Conservation (phyloP, 345 rosid species). For the Melastoma malabathricum region DNA sequence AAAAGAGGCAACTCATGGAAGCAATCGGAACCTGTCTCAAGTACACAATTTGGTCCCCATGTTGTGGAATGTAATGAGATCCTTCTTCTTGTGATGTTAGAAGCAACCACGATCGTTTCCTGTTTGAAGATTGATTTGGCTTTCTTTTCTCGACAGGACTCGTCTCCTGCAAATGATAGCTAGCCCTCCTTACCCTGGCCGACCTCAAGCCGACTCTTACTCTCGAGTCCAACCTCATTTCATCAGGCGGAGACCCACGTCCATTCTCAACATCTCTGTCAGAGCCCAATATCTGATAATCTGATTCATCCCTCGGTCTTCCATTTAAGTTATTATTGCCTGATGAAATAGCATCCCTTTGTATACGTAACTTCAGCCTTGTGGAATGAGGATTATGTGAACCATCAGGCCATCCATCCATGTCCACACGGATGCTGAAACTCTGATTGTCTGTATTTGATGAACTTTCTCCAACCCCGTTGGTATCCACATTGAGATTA, state of each 20-base stretch:
- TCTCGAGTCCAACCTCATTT: slow-evolving; percentile 57
- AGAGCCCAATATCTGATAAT: slow-evolving; percentile 11
- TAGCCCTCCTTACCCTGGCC: slow-evolving; percentile 68
- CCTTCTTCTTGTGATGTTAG: slow-evolving; percentile 75
- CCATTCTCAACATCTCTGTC: slow-evolving; percentile 10
- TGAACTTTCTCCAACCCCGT: slow-evolving; percentile 26
- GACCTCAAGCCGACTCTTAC: slow-evolving; percentile 60
- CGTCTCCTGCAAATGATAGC: slow-evolving; percentile 40
- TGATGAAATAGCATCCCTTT: slow-evolving; percentile 16
- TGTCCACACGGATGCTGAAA: slow-evolving; percentile 17
- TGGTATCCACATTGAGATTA: slow-evolving; percentile 16
- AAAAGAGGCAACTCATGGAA: slow-evolving; percentile 2
- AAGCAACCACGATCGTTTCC: slow-evolving; percentile 73
- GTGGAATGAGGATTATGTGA: slow-evolving; percentile 20
- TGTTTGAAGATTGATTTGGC: slow-evolving; percentile 27
- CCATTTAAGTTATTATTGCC: slow-evolving; percentile 7
- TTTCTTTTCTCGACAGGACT: slow-evolving; percentile 42
- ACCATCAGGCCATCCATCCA: slow-evolving; percentile 21
- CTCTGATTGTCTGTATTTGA: slow-evolving; percentile 26
- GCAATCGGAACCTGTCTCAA: slow-evolving; percentile 52
- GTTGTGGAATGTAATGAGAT: slow-evolving; percentile 83
- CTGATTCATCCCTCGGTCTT: slow-evolving; percentile 23
- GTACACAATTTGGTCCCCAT: slow-evolving; percentile 76
- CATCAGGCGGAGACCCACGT: slow-evolving; percentile 37
- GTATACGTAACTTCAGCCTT: slow-evolving; percentile 17